These are phyloP conservation scores for Phytomonas sp. DNA, from an alignment of 208 protist species.

Conservation along the genomic window DNA sequence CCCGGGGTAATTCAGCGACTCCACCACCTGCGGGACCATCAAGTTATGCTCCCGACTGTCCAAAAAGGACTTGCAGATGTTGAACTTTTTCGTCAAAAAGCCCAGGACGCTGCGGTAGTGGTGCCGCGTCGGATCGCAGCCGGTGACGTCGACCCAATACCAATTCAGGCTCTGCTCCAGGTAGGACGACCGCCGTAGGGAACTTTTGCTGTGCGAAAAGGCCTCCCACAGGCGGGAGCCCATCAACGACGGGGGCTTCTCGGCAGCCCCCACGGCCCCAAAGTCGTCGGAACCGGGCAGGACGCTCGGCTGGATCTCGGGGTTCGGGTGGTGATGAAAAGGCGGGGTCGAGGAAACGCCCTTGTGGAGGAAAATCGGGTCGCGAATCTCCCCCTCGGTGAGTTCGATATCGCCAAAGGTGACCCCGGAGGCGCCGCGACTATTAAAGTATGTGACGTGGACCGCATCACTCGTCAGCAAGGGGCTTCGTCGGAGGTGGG, in stretches of 20 bases:
- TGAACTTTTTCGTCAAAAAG: conserved; percentile 55
- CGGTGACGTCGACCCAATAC: conserved; percentile 83
- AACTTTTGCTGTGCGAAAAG: conserved; percentile 15
- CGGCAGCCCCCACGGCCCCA: too few relatives aligned
- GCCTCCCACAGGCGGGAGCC: conserved; percentile 12
- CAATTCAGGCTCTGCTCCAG: conserved; percentile 83
- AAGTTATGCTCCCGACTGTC: conserved; percentile 71
- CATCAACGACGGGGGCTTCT: not conserved
- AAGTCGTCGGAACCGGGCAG: not conserved
- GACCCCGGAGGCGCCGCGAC: conserved; percentile 34
- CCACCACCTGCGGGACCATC: conserved; percentile 66
- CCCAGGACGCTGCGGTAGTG: conserved; percentile 58
- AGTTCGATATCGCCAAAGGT: conserved; percentile 63
- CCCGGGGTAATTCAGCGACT: conserved; percentile 50
- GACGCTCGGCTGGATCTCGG: not conserved
- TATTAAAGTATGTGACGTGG: conserved; percentile 73
- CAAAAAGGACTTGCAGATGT: conserved; percentile 71
- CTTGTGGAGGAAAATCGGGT: conserved; percentile 50
- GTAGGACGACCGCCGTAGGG: conserved; percentile 28
- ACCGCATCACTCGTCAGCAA: conserved; percentile 26
- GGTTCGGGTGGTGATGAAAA: not conserved
- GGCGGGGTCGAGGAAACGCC: conserved; percentile 14
- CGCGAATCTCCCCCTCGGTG: conserved; percentile 40
- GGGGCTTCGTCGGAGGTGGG: not conserved
- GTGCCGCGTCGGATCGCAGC: conserved; percentile 41